Percentiles rank a stretch among this genome's conserved stretches.
These are phyloP conservation scores for Teratosphaeria pseudoeucalypti DNA, from an alignment of 2,329 filamentous ascomycete species.

Conservation along the genomic window DNA sequence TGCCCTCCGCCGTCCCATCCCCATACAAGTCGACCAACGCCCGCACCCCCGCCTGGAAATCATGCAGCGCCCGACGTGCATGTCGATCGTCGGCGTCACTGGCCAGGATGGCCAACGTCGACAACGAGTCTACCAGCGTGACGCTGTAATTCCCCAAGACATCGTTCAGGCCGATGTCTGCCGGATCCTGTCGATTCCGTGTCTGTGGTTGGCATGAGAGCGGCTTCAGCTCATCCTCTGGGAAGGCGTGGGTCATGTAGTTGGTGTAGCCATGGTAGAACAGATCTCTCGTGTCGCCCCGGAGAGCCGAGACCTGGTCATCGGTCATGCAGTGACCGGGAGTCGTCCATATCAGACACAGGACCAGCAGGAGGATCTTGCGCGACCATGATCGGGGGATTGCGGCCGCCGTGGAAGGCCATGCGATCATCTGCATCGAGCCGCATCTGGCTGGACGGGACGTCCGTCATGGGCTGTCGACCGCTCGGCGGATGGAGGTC, in stretches of 20 bases:
- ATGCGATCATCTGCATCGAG: conserved; percentile 18
- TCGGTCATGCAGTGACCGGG: conserved; percentile 34
- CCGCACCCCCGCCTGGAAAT: conserved; percentile 70
- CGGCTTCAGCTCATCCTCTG: conserved; percentile 88
- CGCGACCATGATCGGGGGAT: conserved; percentile 20
- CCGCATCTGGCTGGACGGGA: conserved; percentile 1
- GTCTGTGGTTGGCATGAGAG: conserved; percentile 75
- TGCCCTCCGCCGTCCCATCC: conserved; percentile 64
- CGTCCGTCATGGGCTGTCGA: not conserved
- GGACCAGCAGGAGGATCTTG: conserved; percentile 22
- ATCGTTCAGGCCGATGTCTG: conserved; percentile 82
- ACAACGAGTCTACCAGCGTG: conserved; percentile 89
- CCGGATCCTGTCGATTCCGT: conserved; percentile 68
- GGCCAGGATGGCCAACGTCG: conserved; percentile 86
- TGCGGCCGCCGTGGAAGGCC: conserved; percentile 12
- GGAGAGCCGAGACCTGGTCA: conserved; percentile 30
- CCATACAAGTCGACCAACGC: conserved; percentile 75
- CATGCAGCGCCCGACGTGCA: conserved; percentile 43
- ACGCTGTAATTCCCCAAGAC: conserved; percentile 94
- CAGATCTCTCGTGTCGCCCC: conserved; percentile 51
- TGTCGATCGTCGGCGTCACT: conserved; percentile 39
- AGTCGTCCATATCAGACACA: conserved; percentile 22
- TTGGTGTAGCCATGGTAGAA: conserved; percentile 97
- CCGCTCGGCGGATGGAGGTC: not conserved
- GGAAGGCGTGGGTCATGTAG: conserved; percentile 89